Conservation (phyloP, 306 rosid species). For the Cucumis hystrix region DNA sequence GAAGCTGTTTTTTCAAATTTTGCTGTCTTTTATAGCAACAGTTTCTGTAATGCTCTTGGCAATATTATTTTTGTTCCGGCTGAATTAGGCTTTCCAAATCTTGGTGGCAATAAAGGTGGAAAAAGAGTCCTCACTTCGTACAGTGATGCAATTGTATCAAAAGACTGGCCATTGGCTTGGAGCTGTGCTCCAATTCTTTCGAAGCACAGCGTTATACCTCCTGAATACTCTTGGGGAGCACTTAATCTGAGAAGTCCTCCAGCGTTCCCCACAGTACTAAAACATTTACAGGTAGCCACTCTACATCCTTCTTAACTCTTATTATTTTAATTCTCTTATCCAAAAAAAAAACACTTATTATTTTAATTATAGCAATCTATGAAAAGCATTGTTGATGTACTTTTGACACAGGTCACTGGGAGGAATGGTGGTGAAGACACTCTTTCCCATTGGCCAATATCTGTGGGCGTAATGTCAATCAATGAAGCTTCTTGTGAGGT, state of each 20-base stretch:
- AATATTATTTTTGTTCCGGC: slow-evolving; percentile 79
- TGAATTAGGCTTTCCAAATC: slow-evolving; percentile 79
- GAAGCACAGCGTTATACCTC: slow-evolving; percentile 54
- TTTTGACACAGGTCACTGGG: slow-evolving; percentile 47
- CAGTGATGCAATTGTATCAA: slow-evolving; percentile 61
- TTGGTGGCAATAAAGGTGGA: slow-evolving; percentile 44
- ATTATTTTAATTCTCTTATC: no score
- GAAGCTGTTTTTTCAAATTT: slow-evolving; percentile 79
- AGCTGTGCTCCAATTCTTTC: slow-evolving; percentile 85
- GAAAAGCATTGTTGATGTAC: slow-evolving; percentile 11
- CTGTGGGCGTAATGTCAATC: slow-evolving; percentile 62
- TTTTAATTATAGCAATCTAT: neutral
- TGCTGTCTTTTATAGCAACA: slow-evolving; percentile 70
- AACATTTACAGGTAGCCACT: slow-evolving; percentile 67
- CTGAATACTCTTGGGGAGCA: slow-evolving; percentile 86
- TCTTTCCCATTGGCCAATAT: slow-evolving; percentile 92
- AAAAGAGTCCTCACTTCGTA: slow-evolving; percentile 85
- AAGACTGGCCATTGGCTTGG: slow-evolving; percentile 97
- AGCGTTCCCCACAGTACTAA: slow-evolving; percentile 55
- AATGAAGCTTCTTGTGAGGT: slow-evolving; percentile 82
- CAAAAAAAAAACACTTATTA: no score
- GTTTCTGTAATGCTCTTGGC: slow-evolving; percentile 76
- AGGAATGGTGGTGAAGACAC: slow-evolving; percentile 92
- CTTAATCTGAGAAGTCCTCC: slow-evolving; percentile 88
- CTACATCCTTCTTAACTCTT: neutral